Evolutionary conservation across 495 filamentous ascomycete genomes (phyloP).

Genomic region (Baudoinia panamericana): DNA sequence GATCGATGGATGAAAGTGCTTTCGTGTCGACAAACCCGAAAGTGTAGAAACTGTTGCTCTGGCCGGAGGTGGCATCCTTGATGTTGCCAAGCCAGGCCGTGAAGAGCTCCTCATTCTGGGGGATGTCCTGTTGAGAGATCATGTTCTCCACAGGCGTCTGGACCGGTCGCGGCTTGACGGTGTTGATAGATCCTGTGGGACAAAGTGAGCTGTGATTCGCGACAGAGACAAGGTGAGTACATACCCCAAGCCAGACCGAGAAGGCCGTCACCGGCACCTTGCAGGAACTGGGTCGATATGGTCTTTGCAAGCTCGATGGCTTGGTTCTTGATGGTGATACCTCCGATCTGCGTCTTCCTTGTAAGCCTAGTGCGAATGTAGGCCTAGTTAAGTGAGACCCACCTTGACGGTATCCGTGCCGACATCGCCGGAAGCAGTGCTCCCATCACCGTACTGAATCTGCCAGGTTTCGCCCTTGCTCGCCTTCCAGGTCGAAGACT

Average conservation of each 20-base stretch:
- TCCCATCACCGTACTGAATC: conserved; percentile 63
- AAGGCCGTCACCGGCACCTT: conserved; percentile 54
- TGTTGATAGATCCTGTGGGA: conserved; percentile 43
- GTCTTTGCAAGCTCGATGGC: conserved; percentile 54
- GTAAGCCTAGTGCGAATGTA: conserved; percentile 23
- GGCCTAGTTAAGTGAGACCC: not conserved
- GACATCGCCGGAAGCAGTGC: conserved; percentile 54
- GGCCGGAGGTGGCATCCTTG: too few relatives aligned
- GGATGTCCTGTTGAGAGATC: conserved; percentile 54
- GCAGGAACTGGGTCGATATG: conserved; percentile 47
- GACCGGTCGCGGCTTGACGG: conserved; percentile 46
- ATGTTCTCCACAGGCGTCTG: conserved; percentile 66
- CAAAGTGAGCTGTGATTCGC: not conserved
- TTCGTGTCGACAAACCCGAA: conserved; percentile 66
- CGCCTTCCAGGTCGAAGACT: conserved; percentile 50
- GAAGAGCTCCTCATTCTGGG: conserved; percentile 46
- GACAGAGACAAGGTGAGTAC: not conserved
- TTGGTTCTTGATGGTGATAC: conserved; percentile 54
- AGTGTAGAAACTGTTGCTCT: conserved; percentile 65
- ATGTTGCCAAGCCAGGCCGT: conserved; percentile 3
- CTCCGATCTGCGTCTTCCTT: conserved; percentile 39
- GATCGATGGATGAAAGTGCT: conserved; percentile 40
- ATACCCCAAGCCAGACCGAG: conserved; percentile 58
- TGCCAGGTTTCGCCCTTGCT: conserved; percentile 43
- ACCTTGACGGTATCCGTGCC: conserved; percentile 51